Percentiles rank a stretch among this genome's conserved stretches.
phyloP scores from a whole-genome alignment of 148 eudicot species.

The Silene conica region DNA sequence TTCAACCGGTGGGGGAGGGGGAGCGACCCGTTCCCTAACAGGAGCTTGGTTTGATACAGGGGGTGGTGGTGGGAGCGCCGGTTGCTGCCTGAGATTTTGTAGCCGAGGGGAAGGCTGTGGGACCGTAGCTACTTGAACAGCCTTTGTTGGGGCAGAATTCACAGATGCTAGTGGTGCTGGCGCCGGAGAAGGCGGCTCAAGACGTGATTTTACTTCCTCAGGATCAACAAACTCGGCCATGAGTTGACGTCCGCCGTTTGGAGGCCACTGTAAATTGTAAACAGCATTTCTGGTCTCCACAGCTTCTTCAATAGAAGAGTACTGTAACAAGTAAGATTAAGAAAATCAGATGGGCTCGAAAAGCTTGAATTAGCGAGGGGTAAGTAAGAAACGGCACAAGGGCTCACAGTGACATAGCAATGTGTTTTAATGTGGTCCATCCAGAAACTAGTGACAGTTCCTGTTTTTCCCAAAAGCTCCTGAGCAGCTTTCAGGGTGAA shows the following conservation, averaged over 20 bases:
- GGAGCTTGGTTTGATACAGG: constrained; percentile 53
- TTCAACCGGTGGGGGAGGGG: constrained; percentile 60
- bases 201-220: constrained; percentile 63
- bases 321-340: constrained; percentile 39
- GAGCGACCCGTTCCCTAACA: constrained; percentile 48
- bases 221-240: constrained; percentile 89
- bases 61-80: constrained; percentile 68
- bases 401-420: constrained; percentile 79
- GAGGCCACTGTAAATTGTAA: constrained; percentile 90
- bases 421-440: constrained; percentile 99
- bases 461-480: constrained; percentile 84
- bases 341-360: not conserved
- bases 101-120: constrained; percentile 57
- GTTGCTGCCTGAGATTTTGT: constrained; percentile 45
- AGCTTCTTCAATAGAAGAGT: constrained; percentile 84
- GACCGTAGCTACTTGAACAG: constrained; percentile 23
- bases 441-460: constrained; percentile 75
- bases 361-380: not conserved
- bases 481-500: constrained; percentile 94
- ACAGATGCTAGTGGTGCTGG: constrained; percentile 43
- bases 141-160: constrained; percentile 25
- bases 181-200: constrained; percentile 48
- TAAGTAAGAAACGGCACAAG: not conserved
- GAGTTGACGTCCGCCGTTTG: constrained; percentile 78
- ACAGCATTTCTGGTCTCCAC: constrained; percentile 77